These are phyloP conservation scores for Globisporangium paddicum DNA, from an alignment of 352 stramenopile species.

Conservation along the genomic window DNA sequence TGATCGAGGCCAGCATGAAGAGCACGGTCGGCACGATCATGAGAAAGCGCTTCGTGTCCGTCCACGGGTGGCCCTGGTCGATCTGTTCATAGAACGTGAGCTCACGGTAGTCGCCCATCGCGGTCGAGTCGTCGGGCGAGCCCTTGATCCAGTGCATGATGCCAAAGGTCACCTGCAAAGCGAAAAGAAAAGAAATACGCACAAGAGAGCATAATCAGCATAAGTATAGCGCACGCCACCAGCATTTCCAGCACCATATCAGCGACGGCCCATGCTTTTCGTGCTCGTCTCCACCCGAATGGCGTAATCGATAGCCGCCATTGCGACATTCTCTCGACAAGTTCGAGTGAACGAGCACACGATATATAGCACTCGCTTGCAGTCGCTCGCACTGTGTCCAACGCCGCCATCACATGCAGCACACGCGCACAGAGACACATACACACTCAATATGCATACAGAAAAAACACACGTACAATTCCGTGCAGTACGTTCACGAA, in stretches of 20 bases:
- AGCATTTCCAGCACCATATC: background rate
- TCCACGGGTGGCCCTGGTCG: conserved; percentile 89
- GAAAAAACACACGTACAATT: conserved; percentile 54
- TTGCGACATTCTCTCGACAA: background rate
- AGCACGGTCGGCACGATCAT: conserved; percentile 92
- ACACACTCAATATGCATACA: background rate
- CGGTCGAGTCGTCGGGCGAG: conserved; percentile 88
- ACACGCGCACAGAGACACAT: background rate
- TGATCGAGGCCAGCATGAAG: conserved; percentile 81
- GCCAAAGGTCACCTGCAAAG: conserved; percentile 80
- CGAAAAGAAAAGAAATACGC: background rate
- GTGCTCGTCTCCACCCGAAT: no score
- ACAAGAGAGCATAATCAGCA: background rate
- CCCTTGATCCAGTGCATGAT: conserved; percentile 97
- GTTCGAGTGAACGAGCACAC: background rate
- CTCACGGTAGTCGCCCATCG: conserved; percentile 91
- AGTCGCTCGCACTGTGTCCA: background rate
- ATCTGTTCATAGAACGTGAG: conserved; percentile 97
- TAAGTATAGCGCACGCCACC: background rate
- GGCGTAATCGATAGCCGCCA: background rate
- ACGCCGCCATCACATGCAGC: background rate
- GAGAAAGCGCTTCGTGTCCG: conserved; percentile 92
- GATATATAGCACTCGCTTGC: background rate
- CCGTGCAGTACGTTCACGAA: conserved; percentile 85
- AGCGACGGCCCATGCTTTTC: conserved; percentile 1